A percentile compares a stretch with the other conserved stretches of the same genome.
These are phyloP conservation scores for Fusarium mexicanum DNA, from an alignment of 2,329 filamentous ascomycete genomes.

Conservation along the genomic window DNA sequence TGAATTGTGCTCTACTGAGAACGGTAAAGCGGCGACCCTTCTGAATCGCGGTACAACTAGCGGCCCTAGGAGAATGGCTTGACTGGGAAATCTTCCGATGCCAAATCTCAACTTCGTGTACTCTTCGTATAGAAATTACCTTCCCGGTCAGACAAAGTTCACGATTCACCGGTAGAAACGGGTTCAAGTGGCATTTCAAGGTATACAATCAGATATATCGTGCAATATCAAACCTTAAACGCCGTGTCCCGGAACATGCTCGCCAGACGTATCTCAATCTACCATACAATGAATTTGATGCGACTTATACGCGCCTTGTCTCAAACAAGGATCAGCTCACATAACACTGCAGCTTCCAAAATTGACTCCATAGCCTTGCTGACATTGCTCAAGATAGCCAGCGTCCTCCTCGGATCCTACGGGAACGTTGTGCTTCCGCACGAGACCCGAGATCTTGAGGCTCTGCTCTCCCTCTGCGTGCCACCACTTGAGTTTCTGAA, in stretches of 20 bases:
- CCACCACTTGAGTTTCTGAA: slow-evolving; percentile 92
- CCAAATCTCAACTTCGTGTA: not conserved
- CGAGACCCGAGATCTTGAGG: slow-evolving; percentile 78
- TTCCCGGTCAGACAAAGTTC: not conserved
- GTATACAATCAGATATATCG: not conserved
- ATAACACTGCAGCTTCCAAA: slow-evolving; percentile 62
- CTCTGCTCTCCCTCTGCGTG: slow-evolving; percentile 86
- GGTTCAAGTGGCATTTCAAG: not conserved
- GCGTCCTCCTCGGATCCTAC: slow-evolving; percentile 74
- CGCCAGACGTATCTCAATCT: not conserved
- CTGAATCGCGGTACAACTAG: not conserved
- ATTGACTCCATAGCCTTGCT: slow-evolving; percentile 58
- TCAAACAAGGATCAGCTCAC: slow-evolving; percentile 47
- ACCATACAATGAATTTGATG: not conserved
- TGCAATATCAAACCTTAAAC: slow-evolving; percentile 5
- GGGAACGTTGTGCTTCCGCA: slow-evolving; percentile 68
- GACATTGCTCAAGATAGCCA: slow-evolving; percentile 79
- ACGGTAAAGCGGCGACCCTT: not conserved
- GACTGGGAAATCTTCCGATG: not conserved
- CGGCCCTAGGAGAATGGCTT: not conserved
- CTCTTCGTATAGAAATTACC: slow-evolving; percentile 21
- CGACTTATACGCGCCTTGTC: not conserved
- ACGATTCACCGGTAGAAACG: not conserved
- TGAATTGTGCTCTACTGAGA: not conserved
- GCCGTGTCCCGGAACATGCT: slow-evolving; percentile 1